phyloP scores from a whole-genome alignment of 805 yeast genomes.

The Priceomyces melissophilus region DNA sequence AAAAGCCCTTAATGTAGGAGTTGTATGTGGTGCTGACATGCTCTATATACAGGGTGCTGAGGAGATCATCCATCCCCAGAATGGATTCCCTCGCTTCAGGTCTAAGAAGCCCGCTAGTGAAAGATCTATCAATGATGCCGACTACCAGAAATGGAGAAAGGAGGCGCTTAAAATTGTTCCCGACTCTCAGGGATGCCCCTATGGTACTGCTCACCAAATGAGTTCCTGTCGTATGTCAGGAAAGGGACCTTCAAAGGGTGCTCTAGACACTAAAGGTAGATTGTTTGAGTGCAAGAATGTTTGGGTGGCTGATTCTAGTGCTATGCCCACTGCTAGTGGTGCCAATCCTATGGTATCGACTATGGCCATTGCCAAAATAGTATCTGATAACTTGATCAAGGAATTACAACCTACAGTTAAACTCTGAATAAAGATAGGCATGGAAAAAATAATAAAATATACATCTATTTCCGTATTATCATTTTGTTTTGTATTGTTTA shows the following conservation, averaged over 20 bases:
- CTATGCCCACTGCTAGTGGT: slow-evolving; percentile 51
- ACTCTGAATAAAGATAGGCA: slow-evolving; percentile 14
- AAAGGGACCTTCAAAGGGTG: slow-evolving; percentile 40
- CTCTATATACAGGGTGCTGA: slow-evolving; percentile 48
- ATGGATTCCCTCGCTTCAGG: slow-evolving; percentile 34
- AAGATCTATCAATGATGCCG: slow-evolving; percentile 40
- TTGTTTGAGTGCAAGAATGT: slow-evolving; percentile 47
- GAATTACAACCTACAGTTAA: slow-evolving; percentile 26
- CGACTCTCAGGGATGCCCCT: slow-evolving; percentile 24
- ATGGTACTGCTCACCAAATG: slow-evolving; percentile 57
- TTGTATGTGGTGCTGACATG: slow-evolving; percentile 40
- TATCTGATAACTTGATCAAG: slow-evolving; percentile 35
- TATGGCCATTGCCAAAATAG: slow-evolving; percentile 45
- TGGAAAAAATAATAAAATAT: too few relatives aligned
- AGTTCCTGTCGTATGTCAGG: slow-evolving; percentile 50
- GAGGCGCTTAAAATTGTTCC: slow-evolving; percentile 24
- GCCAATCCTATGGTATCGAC: slow-evolving; percentile 52
- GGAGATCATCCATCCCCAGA: slow-evolving; percentile 36
- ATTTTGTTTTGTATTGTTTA: too few relatives aligned
- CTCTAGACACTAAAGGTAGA: slow-evolving; percentile 42
- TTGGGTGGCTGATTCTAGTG: slow-evolving; percentile 49
- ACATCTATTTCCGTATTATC: too few relatives aligned
- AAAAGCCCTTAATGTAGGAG: slow-evolving; percentile 34
- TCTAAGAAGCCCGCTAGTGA: slow-evolving; percentile 31
- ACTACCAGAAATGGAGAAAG: slow-evolving; percentile 38